Base-by-base conservation (phyloP, 73 alveolate species). In the Paraurostyla sp. region DNA sequence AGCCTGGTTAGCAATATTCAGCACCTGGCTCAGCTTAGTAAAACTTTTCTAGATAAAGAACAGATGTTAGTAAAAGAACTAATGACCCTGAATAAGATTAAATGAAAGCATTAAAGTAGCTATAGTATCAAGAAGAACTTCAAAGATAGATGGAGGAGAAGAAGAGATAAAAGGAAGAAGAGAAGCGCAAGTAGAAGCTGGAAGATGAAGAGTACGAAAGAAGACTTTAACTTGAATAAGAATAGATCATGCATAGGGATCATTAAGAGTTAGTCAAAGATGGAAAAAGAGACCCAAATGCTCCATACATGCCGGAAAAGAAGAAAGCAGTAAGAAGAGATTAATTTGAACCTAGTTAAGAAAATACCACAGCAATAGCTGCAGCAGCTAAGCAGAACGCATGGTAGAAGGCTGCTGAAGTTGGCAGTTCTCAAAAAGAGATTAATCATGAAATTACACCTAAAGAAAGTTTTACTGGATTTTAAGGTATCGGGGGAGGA, bases 321-420 rank as follows among this genome's bases (percentile, higher is more conserved):
- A 69, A 69, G 84, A 33, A 42, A n/a, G 27, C 4, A 7, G 84
- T 69, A 15, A 69, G 62, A 25, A 38, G 62, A 41, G 84, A 69
- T 69, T 32, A 69, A 69, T 69, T 69, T 69, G 84, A 38, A 69
- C 84, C 84, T 41, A 69, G 84, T 69, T n/a, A n/a, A 41, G 84
- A 69, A 7, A 69, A 69, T 36, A 23, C 62, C 38, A 69, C 15
- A 35, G 84, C 84, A 11, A 18, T 15, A 63, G 20, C 20, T 40
- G 23, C 57, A 33, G n/a, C 7, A 9, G 6, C 16, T 4, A 4
- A 62, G 80, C 51, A n/a, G 30, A 3, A 4, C 4, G 30, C 80
- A 25, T 9, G 30, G 30, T 4, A 7, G 30, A 62, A 27, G 22
- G 27, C 29, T 7, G 57, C n/a, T 20, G 9, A 6, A 32, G 59